Base-by-base conservation (phyloP, 305 asterid species). In the Fraxinus velutina region DNA sequence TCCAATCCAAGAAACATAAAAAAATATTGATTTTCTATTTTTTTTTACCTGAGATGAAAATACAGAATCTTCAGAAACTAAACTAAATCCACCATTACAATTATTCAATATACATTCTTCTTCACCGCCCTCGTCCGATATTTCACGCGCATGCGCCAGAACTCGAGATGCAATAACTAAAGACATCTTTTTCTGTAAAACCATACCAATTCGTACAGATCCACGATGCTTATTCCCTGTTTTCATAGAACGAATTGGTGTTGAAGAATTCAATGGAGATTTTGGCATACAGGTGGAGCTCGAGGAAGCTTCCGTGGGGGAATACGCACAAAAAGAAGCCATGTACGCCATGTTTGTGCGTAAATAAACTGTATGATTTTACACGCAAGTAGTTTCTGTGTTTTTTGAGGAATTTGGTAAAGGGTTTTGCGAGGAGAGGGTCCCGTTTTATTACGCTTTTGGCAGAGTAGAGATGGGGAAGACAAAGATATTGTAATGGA, bases 291-390 rank as follows among this genome's bases (percentile, higher is more conserved):
- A 90, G 79, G 85, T 78, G 71, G 91, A 85, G 80, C 88, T 77
- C 2, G 93, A 84, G 32, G 90, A 83, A 50, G 97, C 90, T 82
- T 94, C 97, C 92, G 90, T 86, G 79, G 92, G 76, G 52, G 90
- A 79, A 29, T 86, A 80, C 10, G 78, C 76, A 57, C 60, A 50
- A 32, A 71, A 84, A 32, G 89, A 39, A 32, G 82, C 85, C 88
- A 86, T 84, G 17, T 13, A 9, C 44, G 73, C 22, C 15, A 47
- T 50, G 62, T 15, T 6, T 60, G 10, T 24, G 33, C 19, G 32
- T 8, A 21, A 6, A 21, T 57, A 15, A 57, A 57, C 68, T 57
- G 10, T 57, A 57, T 0, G 72, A 62, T 22, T 0, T 8, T 8
- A 21, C 33, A 62, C 15, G n/a, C 30, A 22, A 30, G 29, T 57